phyloP scores from a whole-genome alignment of 2,329 filamentous ascomycete species.

The Fusarium falciforme region DNA sequence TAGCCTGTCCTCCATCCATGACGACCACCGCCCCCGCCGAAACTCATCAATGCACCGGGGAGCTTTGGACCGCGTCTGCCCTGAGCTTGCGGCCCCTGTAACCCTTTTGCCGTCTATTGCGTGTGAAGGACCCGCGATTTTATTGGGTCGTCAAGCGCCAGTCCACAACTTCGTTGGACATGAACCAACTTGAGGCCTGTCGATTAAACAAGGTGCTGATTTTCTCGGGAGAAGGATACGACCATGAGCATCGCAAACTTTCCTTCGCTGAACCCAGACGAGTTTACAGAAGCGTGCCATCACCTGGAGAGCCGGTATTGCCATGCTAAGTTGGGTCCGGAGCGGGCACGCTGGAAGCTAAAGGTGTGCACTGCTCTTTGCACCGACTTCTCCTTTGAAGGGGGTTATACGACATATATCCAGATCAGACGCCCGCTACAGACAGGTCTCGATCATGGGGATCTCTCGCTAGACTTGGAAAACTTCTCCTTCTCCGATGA shows the following conservation, averaged over 20 bases:
- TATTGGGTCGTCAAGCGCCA: constrained; percentile 4
- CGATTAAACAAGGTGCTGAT: not conserved
- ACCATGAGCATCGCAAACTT: constrained; percentile 63
- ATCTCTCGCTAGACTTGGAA: constrained; percentile 60
- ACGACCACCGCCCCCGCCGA: constrained; percentile 13
- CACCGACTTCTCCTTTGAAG: constrained; percentile 54
- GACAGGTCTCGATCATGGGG: constrained; percentile 54
- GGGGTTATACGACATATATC: constrained; percentile 63
- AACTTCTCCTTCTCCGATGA: constrained; percentile 57
- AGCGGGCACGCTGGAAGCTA: constrained; percentile 67
- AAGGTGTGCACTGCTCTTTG: constrained; percentile 63
- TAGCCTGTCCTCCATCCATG: constrained; percentile 11
- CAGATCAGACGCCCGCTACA: constrained; percentile 68
- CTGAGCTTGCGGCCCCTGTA: not conserved
- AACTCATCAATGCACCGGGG: constrained; percentile 8
- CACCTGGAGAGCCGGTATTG: constrained; percentile 69
- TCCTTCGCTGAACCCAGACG: constrained; percentile 69
- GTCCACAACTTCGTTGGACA: not conserved
- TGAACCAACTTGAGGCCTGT: constrained; percentile 7
- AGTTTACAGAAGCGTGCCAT: constrained; percentile 75
- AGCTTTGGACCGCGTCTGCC: not conserved
- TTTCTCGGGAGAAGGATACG: not conserved
- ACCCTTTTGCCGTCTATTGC: not conserved
- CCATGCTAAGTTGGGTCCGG: constrained; percentile 66
- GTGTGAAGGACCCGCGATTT: not conserved